Conservation (phyloP, 116 monocot species). For the Dioscorea cayenensis region DNA sequence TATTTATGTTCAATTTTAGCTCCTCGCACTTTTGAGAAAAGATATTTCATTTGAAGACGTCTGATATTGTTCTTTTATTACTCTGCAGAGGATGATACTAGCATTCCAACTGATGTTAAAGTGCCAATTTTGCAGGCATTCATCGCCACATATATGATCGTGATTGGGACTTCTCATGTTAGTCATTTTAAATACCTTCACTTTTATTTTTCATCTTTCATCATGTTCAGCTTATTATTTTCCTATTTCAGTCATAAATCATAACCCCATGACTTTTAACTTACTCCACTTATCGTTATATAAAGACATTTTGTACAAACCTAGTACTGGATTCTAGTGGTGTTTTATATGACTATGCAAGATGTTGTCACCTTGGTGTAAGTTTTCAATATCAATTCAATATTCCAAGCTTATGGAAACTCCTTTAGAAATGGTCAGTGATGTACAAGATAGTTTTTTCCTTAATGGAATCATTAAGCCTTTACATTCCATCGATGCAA, state of each 20-base stretch:
- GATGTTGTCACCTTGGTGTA: background rate
- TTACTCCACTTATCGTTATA: background rate
- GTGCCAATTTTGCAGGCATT: conserved; percentile 73
- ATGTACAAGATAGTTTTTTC: too few relatives aligned
- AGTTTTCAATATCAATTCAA: background rate
- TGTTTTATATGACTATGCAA: background rate
- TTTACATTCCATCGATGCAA: too few relatives aligned
- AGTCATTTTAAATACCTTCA: conserved; percentile 10
- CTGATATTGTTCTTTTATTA: background rate
- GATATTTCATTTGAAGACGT: background rate
- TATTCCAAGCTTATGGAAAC: background rate
- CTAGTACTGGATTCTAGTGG: background rate
- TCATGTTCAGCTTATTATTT: background rate
- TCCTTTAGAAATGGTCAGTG: too few relatives aligned
- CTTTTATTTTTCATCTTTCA: background rate
- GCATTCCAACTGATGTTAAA: conserved; percentile 68
- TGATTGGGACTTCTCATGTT: conserved; percentile 94
- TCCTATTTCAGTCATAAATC: background rate
- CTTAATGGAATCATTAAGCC: too few relatives aligned
- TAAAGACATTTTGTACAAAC: background rate
- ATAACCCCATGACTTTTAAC: background rate
- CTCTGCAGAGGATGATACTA: conserved; percentile 92
- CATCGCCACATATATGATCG: conserved; percentile 77
- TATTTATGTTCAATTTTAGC: background rate
- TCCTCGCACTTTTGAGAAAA: background rate